Evolutionary conservation across 305 asterid species (phyloP), one percentile per base, ranked within the genome.

Genomic region (Salvia sclarea): DNA sequence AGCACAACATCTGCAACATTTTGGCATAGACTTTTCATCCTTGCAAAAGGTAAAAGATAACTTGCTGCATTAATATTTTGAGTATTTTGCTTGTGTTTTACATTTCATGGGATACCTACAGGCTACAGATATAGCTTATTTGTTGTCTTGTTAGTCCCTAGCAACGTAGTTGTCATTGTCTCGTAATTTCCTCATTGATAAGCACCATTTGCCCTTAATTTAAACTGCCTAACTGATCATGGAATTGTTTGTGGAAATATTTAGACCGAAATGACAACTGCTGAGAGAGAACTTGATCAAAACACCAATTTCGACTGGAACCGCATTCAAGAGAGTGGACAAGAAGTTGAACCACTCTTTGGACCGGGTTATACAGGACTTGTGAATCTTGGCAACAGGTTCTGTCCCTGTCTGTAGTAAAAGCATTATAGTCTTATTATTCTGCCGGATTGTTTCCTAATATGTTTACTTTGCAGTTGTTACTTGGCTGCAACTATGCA

Each of bases 341-440:
- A 85, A 75, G 97, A 94, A 22, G 86, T 74, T 74, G 95, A 89
- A 64, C 98, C 95, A 49, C 90, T 94, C 30, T 86, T 80, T 81
- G 99, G 99, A 76, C 94, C 99, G 17, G 99, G 98, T 62, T 94
- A 89, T 78, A 94, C 99, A 8, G 99, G 99, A 76, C 92, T 94
- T 70, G 82, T 84, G 47, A 94, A 94, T 84, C 99, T 94, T 75
- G 99, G 99, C 78, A 94, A 94, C 90, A 91, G 99, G 99, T 94
- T 76, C 25, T 45, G 48, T 57, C 57, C 40, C 47, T 57, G 21
- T 47, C 66, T 52, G 61, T 70, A 25, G 50, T 62, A 37, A 55
- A 37, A 58, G 55, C 62, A 62, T 43, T 76, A 25, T 7, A 22
- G 20, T 56, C 33, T 25, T n/a, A 70, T 58, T 56, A 7, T 43